phyloP scores from a whole-genome alignment of 1,284 basidiomycete genomes.

The Malassezia caprae region DNA sequence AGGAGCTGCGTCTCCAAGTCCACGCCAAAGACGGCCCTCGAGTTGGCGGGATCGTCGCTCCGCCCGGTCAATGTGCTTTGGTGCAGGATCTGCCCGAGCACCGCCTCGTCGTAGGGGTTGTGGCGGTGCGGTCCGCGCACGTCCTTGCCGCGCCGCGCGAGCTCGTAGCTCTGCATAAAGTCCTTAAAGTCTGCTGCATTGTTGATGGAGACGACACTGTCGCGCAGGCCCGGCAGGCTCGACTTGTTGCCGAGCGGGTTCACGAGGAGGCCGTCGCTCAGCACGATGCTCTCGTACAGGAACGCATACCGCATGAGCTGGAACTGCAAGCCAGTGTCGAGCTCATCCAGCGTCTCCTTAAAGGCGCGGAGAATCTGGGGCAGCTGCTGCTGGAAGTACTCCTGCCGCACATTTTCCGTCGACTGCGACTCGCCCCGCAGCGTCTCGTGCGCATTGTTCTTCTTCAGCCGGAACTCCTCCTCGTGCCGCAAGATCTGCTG shows the following conservation, averaged over 20 bases:
- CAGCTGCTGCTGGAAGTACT: constrained; percentile 89
- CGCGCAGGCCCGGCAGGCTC: constrained; percentile 60
- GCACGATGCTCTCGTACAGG: constrained; percentile 77
- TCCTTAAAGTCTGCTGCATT: constrained; percentile 86
- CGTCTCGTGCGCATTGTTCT: constrained; percentile 74
- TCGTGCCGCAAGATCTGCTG: constrained; percentile 87
- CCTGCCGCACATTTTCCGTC: constrained; percentile 78
- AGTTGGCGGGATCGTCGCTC: neutral
- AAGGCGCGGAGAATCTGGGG: constrained; percentile 83
- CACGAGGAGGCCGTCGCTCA: constrained; percentile 75
- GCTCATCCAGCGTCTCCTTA: constrained; percentile 89
- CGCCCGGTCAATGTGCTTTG: constrained; percentile 1
- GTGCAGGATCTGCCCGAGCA: constrained; percentile 24
- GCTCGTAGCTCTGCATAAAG: constrained; percentile 92
- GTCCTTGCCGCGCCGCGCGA: constrained; percentile 60
- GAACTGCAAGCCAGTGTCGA: constrained; percentile 92
- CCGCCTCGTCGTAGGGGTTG: constrained; percentile 48
- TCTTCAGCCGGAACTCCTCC: constrained; percentile 76
- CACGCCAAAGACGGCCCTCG: constrained; percentile 59
- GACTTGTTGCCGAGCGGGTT: constrained; percentile 56
- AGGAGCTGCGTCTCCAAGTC: constrained; percentile 82
- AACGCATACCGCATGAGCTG: constrained; percentile 90
- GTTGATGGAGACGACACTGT: constrained; percentile 80
- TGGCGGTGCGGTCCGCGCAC: constrained; percentile 47
- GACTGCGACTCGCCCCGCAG: constrained; percentile 85